These are phyloP conservation scores for Fusarium haematococcum DNA, from an alignment of 2,329 filamentous ascomycete genomes.

Conservation along the genomic window DNA sequence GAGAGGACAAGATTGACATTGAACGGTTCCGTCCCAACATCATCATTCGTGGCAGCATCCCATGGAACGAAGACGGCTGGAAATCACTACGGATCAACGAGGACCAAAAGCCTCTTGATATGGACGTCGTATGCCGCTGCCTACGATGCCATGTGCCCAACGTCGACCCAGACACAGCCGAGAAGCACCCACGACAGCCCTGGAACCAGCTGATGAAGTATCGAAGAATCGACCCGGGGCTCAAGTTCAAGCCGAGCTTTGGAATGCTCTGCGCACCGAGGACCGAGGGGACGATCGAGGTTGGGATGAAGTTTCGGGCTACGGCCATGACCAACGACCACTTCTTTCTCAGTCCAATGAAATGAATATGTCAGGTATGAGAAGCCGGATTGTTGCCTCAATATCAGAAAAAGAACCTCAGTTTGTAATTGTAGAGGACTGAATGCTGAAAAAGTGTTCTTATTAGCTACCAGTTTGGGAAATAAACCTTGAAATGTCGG, in stretches of 20 bases:
- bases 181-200: slow-evolving; percentile 68
- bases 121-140: slow-evolving; percentile 71
- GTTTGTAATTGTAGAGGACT: background rate
- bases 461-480: background rate
- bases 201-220: slow-evolving; percentile 73
- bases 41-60: slow-evolving; percentile 64
- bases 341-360: slow-evolving; percentile 46
- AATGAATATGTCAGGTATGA: slow-evolving; percentile 8
- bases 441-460: background rate
- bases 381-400: background rate
- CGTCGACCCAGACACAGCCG: slow-evolving; percentile 71
- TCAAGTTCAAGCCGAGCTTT: slow-evolving; percentile 74
- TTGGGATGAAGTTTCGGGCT: slow-evolving; percentile 71
- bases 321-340: slow-evolving; percentile 68
- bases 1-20: slow-evolving; percentile 63
- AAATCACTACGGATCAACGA: slow-evolving; percentile 64
- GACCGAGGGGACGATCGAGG: slow-evolving; percentile 63
- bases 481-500: slow-evolving; percentile 1
- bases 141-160: slow-evolving; percentile 73
- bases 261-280: slow-evolving; percentile 73
- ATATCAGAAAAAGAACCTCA: background rate
- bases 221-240: slow-evolving; percentile 68
- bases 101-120: slow-evolving; percentile 47
- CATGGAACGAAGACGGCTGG: slow-evolving; percentile 75
- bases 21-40: slow-evolving; percentile 75